Evolutionary conservation across 768 basidiomycete species (phyloP).

Genomic region (Boletus insuetus): DNA sequence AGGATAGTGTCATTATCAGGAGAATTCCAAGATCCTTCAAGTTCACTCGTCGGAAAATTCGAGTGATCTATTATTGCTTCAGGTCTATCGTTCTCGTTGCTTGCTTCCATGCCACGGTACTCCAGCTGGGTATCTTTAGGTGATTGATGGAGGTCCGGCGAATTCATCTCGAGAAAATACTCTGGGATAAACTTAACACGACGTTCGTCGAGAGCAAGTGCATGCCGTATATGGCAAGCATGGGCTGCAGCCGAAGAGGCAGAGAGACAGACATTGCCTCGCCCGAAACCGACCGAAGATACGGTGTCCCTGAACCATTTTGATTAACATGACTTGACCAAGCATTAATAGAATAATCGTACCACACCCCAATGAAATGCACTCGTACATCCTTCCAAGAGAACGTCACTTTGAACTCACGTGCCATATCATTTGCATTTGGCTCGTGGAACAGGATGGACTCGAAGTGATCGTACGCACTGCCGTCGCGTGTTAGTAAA

Average conservation of each 20-base stretch:
- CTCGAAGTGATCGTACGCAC: slow-evolving; percentile 9
- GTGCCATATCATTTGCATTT: slow-evolving; percentile 15
- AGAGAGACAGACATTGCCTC: slow-evolving; percentile 45
- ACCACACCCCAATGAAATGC: slow-evolving; percentile 56
- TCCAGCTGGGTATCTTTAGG: not conserved
- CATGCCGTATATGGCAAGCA: slow-evolving; percentile 61
- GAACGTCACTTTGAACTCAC: slow-evolving; percentile 45
- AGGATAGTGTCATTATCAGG: not conserved
- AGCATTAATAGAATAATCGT: slow-evolving; percentile 6
- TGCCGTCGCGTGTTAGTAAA: not conserved
- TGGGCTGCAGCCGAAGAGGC: slow-evolving; percentile 56
- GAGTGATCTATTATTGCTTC: not conserved
- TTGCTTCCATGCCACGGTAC: not conserved
- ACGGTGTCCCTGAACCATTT: slow-evolving; percentile 57
- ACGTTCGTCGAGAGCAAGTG: slow-evolving; percentile 61
- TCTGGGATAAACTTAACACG: slow-evolving; percentile 56
- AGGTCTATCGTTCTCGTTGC: not conserved
- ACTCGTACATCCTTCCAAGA: slow-evolving; percentile 41
- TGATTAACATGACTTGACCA: not conserved
- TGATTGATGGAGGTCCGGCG: not conserved
- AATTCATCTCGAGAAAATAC: slow-evolving; percentile 34
- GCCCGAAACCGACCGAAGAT: slow-evolving; percentile 49
- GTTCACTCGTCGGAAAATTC: not conserved
- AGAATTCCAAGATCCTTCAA: not conserved
- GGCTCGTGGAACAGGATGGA: slow-evolving; percentile 12